Percentiles rank a stretch among this genome's conserved stretches.
phyloP scores from a whole-genome alignment of 2,329 filamentous ascomycete species.

The Aspergillus pseudoterreus region DNA sequence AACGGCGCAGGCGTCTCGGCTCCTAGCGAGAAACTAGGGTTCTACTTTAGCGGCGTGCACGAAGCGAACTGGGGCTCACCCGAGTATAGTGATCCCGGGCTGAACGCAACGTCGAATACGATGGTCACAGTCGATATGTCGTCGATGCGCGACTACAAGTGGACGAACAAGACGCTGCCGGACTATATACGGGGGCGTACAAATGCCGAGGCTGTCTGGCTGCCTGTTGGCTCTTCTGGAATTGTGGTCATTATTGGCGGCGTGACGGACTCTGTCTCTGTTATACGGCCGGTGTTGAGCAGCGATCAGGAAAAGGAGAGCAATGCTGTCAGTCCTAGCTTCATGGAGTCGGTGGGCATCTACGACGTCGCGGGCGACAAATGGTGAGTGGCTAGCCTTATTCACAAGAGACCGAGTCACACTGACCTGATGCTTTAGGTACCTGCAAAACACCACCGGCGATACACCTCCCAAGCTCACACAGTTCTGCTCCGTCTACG shows the following conservation, averaged over 20 bases:
- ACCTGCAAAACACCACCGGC: constrained; percentile 40
- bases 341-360: constrained; percentile 36
- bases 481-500: constrained; percentile 41
- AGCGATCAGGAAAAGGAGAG: constrained; percentile 12
- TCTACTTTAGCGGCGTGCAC: constrained; percentile 65
- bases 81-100: constrained; percentile 23
- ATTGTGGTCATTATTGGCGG: constrained; percentile 39
- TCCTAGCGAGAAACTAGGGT: constrained; percentile 67
- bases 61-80: constrained; percentile 51
- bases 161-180: constrained; percentile 57
- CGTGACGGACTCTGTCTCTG: constrained; percentile 22
- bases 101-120: constrained; percentile 47
- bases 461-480: constrained; percentile 33
- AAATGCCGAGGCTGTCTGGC: constrained; percentile 64
- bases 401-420: too few relatives aligned
- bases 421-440: constrained; percentile 25
- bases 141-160: constrained; percentile 48
- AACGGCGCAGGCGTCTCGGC: constrained; percentile 62
- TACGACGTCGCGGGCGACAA: constrained; percentile 32
- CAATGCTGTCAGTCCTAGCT: constrained; percentile 24
- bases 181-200: constrained; percentile 52
- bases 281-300: constrained; percentile 10
- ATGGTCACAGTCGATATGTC: constrained; percentile 62
- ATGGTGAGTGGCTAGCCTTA: constrained; percentile 17
- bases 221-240: constrained; percentile 37